Base-by-base conservation (phyloP, 257 asterid genomes). In the Solanum etuberosum region DNA sequence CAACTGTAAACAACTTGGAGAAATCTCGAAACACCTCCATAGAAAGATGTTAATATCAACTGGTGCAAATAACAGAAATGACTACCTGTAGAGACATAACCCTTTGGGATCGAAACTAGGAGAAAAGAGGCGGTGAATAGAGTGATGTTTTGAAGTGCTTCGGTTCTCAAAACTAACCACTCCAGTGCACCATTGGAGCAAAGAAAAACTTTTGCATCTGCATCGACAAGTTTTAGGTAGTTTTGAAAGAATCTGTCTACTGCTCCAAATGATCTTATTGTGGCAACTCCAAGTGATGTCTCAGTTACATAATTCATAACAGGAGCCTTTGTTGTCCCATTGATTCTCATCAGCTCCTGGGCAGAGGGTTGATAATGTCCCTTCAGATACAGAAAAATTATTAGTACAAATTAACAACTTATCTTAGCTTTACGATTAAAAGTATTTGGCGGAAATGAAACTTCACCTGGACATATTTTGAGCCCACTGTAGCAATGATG, bases 291-390 rank as follows among this genome's bases (percentile, higher is more conserved):
- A 13, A 93, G 94, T 32, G 98, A 91, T 31, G 98, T 94, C 91
- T 95, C 98, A 0, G 98, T 90, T 38, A 96, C 95, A 83, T 93
- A 92, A 61, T 92, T 95, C 98, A 93, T 93, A 20, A 95, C 89
- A 2, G 98, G 96, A 27, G 98, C 98, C 87, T 95, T 95, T n/a
- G 98, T 94, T 0, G 94, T 94, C 80, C 98, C 98, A 59, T 92
- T 95, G 87, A 94, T 94, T 83, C 98, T 93, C 97, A 94, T 93
- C 43, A 95, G 91, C 89, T 94, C 98, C 73, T 95, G 91, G 1
- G 98, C 98, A 11, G 95, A 85, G 76, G 93, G 89, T 93, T 94
- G 98, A 85, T 94, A 94, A 89, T 95, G 92, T 83, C 91, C 96
- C 98, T 95, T 87, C 84, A 88, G 42, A 82, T 71, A 9, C 67